phyloP scores from a whole-genome alignment of 768 basidiomycete species.

The Hericium rajendrae region DNA sequence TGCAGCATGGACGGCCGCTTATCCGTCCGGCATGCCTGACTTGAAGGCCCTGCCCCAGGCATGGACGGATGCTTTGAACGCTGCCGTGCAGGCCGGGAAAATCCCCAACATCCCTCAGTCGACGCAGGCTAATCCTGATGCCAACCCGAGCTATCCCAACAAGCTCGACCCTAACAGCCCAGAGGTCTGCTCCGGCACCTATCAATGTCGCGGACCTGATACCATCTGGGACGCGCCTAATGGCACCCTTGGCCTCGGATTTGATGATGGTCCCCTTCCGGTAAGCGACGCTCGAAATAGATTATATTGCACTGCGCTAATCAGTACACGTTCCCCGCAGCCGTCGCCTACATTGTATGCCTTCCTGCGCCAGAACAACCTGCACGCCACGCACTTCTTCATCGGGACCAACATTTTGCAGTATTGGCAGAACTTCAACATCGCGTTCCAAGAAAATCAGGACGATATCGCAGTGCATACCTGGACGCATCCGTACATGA shows the following conservation, averaged over 20 bases:
- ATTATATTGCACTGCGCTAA: background rate
- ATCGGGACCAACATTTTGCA: constrained; percentile 71
- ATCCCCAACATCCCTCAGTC: constrained; percentile 28
- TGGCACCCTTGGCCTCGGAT: constrained; percentile 25
- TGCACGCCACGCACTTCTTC: constrained; percentile 80
- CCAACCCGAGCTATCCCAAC: constrained; percentile 10
- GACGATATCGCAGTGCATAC: constrained; percentile 34
- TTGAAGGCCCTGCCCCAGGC: constrained; percentile 23
- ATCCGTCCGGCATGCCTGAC: constrained; percentile 24
- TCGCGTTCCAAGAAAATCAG: constrained; percentile 32
- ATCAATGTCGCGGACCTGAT: constrained; percentile 19
- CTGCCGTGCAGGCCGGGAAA: constrained; percentile 23
- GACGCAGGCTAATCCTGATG: constrained; percentile 16
- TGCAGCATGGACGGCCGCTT: constrained; percentile 24
- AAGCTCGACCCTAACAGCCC: constrained; percentile 13
- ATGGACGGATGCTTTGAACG: constrained; percentile 32
- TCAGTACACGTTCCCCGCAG: constrained; percentile 11
- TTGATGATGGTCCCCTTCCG: constrained; percentile 29
- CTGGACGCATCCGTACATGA: constrained; percentile 41
- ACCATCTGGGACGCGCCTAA: constrained; percentile 32
- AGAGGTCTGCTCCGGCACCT: constrained; percentile 28
- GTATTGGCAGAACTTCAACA: constrained; percentile 45
- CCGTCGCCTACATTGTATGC: constrained; percentile 38
- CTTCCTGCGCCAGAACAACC: constrained; percentile 57
- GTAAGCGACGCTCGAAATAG: constrained; percentile 3